These are phyloP conservation scores for Acacia crassicarpa DNA, from an alignment of 306 rosid species.

Conservation along the genomic window DNA sequence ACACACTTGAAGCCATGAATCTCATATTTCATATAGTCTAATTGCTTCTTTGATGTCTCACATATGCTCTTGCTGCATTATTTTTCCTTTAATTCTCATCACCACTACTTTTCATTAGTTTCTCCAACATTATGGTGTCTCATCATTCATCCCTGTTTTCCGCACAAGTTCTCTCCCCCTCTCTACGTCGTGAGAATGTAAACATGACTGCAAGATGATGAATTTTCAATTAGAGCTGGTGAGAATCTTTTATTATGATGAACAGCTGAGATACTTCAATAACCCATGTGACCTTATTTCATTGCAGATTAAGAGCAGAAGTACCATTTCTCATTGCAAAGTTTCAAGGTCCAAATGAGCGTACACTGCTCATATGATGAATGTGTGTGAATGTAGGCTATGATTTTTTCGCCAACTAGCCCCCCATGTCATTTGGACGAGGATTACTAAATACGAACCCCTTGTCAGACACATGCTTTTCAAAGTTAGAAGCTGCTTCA, in stretches of 20 bases:
- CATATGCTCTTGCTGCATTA: too few relatives aligned
- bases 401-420: background rate
- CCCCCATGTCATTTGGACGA: background rate
- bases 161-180: background rate
- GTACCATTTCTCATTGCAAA: background rate
- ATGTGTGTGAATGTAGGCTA: background rate
- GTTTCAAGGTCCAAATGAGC: background rate
- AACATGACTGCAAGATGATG: background rate
- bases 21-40: too few relatives aligned
- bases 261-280: background rate
- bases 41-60: too few relatives aligned
- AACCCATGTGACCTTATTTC: background rate
- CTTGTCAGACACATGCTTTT: conserved; percentile 7
- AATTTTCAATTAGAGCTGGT: background rate
- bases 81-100: too few relatives aligned
- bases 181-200: background rate
- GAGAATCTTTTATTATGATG: background rate
- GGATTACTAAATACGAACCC: background rate
- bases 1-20: too few relatives aligned
- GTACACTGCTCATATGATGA: background rate
- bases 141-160: background rate
- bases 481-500: conserved; percentile 14
- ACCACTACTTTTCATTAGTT: background rate
- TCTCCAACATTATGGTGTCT: background rate
- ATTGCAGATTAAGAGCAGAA: background rate